Evolutionary conservation across 352 stramenopile genomes (phyloP), one percentile per base, ranked within the genome.

Genomic region (Phytopythium mirpurense): DNA sequence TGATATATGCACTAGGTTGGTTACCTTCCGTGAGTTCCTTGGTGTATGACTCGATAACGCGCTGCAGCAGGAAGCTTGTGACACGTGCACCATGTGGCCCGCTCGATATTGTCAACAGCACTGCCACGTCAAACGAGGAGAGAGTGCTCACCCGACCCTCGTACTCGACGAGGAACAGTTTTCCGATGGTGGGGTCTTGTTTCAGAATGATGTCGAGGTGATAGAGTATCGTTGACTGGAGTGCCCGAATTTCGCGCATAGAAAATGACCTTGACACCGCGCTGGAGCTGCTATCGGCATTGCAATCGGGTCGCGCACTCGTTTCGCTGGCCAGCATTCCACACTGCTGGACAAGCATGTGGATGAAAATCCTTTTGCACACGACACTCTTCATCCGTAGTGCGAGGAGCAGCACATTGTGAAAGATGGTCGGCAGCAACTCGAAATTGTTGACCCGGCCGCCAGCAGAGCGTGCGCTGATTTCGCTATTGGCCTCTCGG

Each of bases 191-290:
- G 6, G 77, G 56, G 40, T 77, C 71, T 40, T 86, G 68, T 24
- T 71, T 62, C 45, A 84, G 50, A 14, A 73, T 62, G 43, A 78
- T 67, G 27, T 82, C 72, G 2, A 82, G 44, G 29, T 86, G 70
- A 51, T 84, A 83, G 15, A 86, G 48, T 37, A 86, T 72, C 7
- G 71, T 86, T 16, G 72, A 79, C 34, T 76, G 66, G 2, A 78
- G 46, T 27, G 54, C 56, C 21, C 62, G 60, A 11, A 78, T 44
- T 31, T 78, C 65, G 11, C 59, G 54, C 3, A 54, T 48, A 12
- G 46, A 46, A 8, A 34, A 18, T 6, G 36, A 23, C n/a, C 38
- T 19, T n/a, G 46, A 40, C 27, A 36, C 7, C 26, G n/a, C 1
- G 12, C 47, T 38, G 21, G 5, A 38, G 8, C 32, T 31, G 1